Percentiles rank a stretch among this genome's conserved stretches.
Evolutionary conservation across 2,329 filamentous ascomycete species (phyloP).

Genomic region (Calonectria pauciramosa): DNA sequence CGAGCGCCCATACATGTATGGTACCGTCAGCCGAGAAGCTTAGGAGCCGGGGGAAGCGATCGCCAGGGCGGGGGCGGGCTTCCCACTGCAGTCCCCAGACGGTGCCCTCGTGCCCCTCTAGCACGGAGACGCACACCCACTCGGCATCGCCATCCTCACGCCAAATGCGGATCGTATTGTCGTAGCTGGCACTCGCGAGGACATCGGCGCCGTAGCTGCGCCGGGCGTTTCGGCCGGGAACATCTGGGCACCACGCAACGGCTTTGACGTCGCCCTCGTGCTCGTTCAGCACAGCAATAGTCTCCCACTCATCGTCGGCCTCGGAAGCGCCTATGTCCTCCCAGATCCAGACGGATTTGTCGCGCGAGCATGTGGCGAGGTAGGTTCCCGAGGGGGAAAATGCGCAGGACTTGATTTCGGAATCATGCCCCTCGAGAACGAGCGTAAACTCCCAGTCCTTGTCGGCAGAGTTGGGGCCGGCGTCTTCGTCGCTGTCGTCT

Average conservation of each 20-base stretch:
- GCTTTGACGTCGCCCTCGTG: constrained; percentile 97
- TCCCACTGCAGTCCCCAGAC: constrained; percentile 91
- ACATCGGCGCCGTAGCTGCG: constrained; percentile 74
- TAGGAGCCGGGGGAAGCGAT: constrained; percentile 73
- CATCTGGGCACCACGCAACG: constrained; percentile 89
- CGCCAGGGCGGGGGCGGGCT: constrained; percentile 55
- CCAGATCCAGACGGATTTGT: constrained; percentile 99
- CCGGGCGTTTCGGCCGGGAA: constrained; percentile 60
- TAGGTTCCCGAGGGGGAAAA: constrained; percentile 82
- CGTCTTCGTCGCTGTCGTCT: constrained; percentile 45
- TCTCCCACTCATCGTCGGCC: constrained; percentile 96
- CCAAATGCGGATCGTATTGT: constrained; percentile 91
- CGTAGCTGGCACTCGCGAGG: constrained; percentile 92
- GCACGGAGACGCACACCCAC: constrained; percentile 89
- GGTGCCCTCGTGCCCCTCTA: constrained; percentile 86
- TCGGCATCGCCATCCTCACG: constrained; percentile 89
- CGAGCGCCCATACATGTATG: constrained; percentile 83
- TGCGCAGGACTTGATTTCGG: constrained; percentile 86
- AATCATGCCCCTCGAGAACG: constrained; percentile 94
- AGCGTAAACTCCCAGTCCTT: constrained; percentile 95
- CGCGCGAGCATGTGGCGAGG: constrained; percentile 90
- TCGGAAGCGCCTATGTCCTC: constrained; percentile 83
- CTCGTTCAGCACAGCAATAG: constrained; percentile 92
- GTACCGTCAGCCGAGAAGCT: constrained; percentile 90
- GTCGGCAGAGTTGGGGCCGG: constrained; percentile 69